Percentiles rank a stretch among this genome's conserved stretches.
Conservation (phyloP, 768 basidiomycete species). For the Lentinula boryana region DNA sequence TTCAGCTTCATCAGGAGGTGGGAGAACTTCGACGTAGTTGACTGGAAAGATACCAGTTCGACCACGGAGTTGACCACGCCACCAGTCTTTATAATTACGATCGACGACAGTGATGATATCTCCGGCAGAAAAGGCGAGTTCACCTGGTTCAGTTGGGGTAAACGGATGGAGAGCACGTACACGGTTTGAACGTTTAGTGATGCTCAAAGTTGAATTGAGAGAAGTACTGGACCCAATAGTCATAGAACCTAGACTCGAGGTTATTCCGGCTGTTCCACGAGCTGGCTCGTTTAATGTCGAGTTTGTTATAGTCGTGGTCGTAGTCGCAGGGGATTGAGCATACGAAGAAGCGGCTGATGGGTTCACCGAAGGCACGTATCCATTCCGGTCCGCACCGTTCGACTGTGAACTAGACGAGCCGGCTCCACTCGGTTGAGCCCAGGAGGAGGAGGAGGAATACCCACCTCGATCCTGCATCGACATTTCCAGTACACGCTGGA, state of each 20-base stretch:
- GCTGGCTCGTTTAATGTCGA: no score
- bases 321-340: constrained; percentile 1
- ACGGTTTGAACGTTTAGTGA: constrained; percentile 50
- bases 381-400: neutral
- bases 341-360: neutral
- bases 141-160: constrained; percentile 80
- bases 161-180: constrained; percentile 89
- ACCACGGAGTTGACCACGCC: constrained; percentile 87
- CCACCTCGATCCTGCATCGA: constrained; percentile 92
- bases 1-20: constrained; percentile 75
- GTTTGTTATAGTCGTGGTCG: constrained; percentile 11
- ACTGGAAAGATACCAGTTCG: constrained; percentile 95
- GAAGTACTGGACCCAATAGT: constrained; percentile 45
- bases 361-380: neutral
- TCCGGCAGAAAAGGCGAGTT: constrained; percentile 87
- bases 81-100: constrained; percentile 94
- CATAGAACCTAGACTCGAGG: neutral
- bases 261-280: neutral
- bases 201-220: constrained; percentile 47
- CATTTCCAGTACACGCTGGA: constrained; percentile 88
- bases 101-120: constrained; percentile 95
- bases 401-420: constrained; percentile 12
- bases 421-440: constrained; percentile 20
- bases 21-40: constrained; percentile 88
- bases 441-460: constrained; percentile 28